Evolutionary conservation across 768 basidiomycete genomes (phyloP), one percentile per base, ranked within the genome.

Genomic region (Scleroderma bovista): DNA sequence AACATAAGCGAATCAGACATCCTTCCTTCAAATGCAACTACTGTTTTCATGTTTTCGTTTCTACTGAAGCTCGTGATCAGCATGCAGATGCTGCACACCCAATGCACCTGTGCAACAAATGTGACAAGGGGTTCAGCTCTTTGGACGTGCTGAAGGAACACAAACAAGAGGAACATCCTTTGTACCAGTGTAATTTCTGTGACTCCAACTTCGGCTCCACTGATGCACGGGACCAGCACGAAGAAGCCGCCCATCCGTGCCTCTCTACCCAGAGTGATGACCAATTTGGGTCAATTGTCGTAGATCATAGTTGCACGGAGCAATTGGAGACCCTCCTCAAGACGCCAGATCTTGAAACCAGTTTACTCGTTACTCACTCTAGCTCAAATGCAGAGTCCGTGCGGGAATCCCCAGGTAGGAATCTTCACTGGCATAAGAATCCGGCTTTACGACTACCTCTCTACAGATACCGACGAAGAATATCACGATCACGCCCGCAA

Each of bases 51-150:
- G 26, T 46, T 6, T 62, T 59, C 44, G 3, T 6, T 16, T 56
- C 58, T 3, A 31, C 32, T 11, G 17, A 40, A 0, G 54, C 54
- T 1, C 55, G 51, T 19, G 23, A 41, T 22, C 16, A 48, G 1
- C 63, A 65, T 38, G 48, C 53, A n/a, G 6, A 6, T 1, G 38
- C 50, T 10, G 49, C 54, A 17, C 62, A 64, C 33, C 11, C 15
- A 1, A 12, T 46, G 3, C 41, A 10, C 15, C 6, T 0, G n/a
- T 57, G 52, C 46, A 29, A 51, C 12, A 6, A 17, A 15, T 51
- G 48, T 19, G n/a, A 31, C 24, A 19, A 13, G 39, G 1, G 17
- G 13, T 46, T 54, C 22, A 2, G 19, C 20, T 51, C 51, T 19
- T 3, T 16, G 4, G 23, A 33, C 20, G 6, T 44, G 11, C 12